phyloP scores from a whole-genome alignment of 257 asterid genomes.

The Solanum etuberosum region DNA sequence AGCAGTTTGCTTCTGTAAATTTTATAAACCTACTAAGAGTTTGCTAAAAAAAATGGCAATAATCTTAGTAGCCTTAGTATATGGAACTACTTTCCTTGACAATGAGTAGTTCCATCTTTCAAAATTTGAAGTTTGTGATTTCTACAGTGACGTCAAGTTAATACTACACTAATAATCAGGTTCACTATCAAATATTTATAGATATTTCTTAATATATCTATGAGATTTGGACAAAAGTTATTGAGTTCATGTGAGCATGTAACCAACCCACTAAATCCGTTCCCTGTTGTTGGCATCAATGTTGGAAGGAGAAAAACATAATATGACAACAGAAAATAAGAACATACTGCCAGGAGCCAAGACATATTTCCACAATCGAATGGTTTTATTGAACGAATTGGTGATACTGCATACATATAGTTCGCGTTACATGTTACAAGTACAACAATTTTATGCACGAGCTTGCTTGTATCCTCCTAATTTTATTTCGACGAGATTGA shows the following conservation, averaged over 20 bases:
- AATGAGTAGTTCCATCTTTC: neutral
- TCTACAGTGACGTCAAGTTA: neutral
- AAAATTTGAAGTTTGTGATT: neutral
- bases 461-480: neutral
- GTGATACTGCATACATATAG: neutral
- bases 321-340: neutral
- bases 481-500: neutral
- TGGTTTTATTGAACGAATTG: neutral
- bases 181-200: neutral
- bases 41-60: neutral
- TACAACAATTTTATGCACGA: neutral
- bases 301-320: neutral
- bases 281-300: neutral
- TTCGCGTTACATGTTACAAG: neutral
- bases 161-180: neutral
- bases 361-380: neutral
- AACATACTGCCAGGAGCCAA: neutral
- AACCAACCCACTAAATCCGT: neutral
- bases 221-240: neutral
- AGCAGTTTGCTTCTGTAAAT: neutral
- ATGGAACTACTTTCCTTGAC: neutral
- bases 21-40: neutral
- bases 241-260: neutral
- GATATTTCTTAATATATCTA: neutral
- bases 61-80: neutral